A percentile compares a stretch with the other conserved stretches of the same genome.
phyloP scores from a whole-genome alignment of 768 basidiomycete genomes.

The Xerocomus potaroensis region DNA sequence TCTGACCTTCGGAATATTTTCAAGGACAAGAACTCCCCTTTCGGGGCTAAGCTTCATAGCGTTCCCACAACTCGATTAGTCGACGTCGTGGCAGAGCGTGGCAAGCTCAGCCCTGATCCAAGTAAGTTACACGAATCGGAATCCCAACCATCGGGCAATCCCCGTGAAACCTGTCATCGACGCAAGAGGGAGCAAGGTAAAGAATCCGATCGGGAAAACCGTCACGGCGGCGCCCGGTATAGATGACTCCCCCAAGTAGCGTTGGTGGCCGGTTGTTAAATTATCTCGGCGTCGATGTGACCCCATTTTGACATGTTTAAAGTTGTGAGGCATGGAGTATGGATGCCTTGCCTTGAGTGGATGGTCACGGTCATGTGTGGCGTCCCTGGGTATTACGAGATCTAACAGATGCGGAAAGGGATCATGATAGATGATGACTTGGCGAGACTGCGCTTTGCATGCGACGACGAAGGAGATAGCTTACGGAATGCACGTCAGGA shows the following conservation, averaged over 20 bases:
- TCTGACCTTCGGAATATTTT: slow-evolving; percentile 21
- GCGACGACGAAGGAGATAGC: slow-evolving; percentile 12
- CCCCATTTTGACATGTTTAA: slow-evolving; percentile 23
- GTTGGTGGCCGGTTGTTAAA: slow-evolving; percentile 14
- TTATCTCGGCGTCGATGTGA: slow-evolving; percentile 21
- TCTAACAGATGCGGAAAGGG: slow-evolving; percentile 17
- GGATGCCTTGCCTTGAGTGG: slow-evolving; percentile 17
- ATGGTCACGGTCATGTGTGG: too few species aligned
- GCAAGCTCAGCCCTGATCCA: slow-evolving; percentile 18
- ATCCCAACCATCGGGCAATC: slow-evolving; percentile 9
- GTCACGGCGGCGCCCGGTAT: slow-evolving; percentile 27
- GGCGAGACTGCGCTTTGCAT: slow-evolving; percentile 13
- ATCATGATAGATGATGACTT: slow-evolving; percentile 19
- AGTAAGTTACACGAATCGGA: slow-evolving; percentile 5
- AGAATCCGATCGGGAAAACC: slow-evolving; percentile 6
- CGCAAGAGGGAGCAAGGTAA: not conserved
- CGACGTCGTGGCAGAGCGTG: slow-evolving; percentile 12
- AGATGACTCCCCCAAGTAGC: slow-evolving; percentile 8
- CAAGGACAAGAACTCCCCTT: slow-evolving; percentile 12
- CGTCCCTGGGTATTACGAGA: slow-evolving; percentile 25
- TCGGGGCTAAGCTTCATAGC: slow-evolving; percentile 13
- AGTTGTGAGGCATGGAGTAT: slow-evolving; percentile 11
- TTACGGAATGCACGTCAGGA: slow-evolving; percentile 16
- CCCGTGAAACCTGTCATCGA: slow-evolving; percentile 3
- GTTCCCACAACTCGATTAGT: slow-evolving; percentile 15